A percentile compares a stretch with the other conserved stretches of the same genome.
Evolutionary conservation across 192 early-diverging fungal genomes (phyloP).

Genomic region (Entrophospora sp.): DNA sequence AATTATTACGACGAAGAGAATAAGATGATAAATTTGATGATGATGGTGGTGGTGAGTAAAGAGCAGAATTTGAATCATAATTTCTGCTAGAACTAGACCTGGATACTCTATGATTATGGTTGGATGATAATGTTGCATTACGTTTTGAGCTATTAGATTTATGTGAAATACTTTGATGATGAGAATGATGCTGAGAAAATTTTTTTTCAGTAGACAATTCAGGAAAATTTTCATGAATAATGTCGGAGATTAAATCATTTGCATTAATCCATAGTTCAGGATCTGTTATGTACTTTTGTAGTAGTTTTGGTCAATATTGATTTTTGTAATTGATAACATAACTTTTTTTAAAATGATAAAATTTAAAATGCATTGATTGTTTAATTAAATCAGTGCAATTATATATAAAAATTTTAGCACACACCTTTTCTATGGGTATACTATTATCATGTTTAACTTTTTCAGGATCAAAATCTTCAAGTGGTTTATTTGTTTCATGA

Average conservation of each 20-base stretch:
- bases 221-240: no score
- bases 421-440: constrained; percentile 45
- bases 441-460: constrained; percentile 41
- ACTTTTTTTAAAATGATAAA: neutral
- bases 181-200: no score
- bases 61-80: neutral
- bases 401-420: constrained; percentile 2
- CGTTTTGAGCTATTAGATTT: neutral
- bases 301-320: neutral
- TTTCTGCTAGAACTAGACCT: neutral
- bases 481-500: constrained; percentile 40
- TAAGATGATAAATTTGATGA: neutral
- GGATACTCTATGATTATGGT: neutral
- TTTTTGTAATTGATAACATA: neutral
- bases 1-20: constrained; percentile 24
- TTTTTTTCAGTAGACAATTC: no score
- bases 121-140: constrained; percentile 14
- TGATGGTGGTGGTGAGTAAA: no score
- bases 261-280: neutral
- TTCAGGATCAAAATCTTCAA: constrained; percentile 43
- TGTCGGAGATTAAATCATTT: neutral
- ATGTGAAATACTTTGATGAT: no score
- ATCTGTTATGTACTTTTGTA: neutral
- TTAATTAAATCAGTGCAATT: neutral
- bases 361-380: neutral